Evolutionary conservation across 805 yeast genomes (phyloP), one percentile per base, ranked within the genome.

Genomic region (Tetrapisispora pingtungensis): DNA sequence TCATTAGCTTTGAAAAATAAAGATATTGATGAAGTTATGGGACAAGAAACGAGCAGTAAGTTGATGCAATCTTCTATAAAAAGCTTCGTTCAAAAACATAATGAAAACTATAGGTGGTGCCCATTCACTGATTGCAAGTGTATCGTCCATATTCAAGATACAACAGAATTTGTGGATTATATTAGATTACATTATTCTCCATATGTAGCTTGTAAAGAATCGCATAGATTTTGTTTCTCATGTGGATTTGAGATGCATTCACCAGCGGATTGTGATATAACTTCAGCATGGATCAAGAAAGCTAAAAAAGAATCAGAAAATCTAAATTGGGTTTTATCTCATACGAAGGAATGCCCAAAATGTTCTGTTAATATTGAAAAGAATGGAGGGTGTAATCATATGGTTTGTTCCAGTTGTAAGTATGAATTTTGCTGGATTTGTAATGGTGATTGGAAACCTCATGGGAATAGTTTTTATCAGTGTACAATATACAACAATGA

Each of bases 371-470:
- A 78, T 26, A 93, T 90, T 49, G 97, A 93, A 59, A 88, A 90
- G 56, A 84, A 84, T 58, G 97, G 97, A 19, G 98, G 98, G 0
- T 93, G 98, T 66, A 90, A 90, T 64, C 98, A 93, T 65, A 90
- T 93, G 96, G 74, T 79, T 1, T 93, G 98, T 62, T 69, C 75
- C 3, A 80, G 78, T 46, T 93, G 98, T 62, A 58, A 61, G 12
- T 65, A 76, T 59, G 85, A 89, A 59, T 93, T 88, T 58, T 93
- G 98, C 63, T 93, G 98, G 98, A 78, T 89, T 33, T 93, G 98
- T 63, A 60, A 77, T 49, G 80, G 80, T 3, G 74, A 69, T 30
- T 90, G 98, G 98, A 55, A 59, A 0, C 65, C 64, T 14, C 97
- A 90, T 65, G 78, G 78, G 3, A 68, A 72, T 26, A 66, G 69